These are phyloP conservation scores for Microstegium vimineum DNA, from an alignment of 176 grass and related monocot species.

Conservation along the genomic window DNA sequence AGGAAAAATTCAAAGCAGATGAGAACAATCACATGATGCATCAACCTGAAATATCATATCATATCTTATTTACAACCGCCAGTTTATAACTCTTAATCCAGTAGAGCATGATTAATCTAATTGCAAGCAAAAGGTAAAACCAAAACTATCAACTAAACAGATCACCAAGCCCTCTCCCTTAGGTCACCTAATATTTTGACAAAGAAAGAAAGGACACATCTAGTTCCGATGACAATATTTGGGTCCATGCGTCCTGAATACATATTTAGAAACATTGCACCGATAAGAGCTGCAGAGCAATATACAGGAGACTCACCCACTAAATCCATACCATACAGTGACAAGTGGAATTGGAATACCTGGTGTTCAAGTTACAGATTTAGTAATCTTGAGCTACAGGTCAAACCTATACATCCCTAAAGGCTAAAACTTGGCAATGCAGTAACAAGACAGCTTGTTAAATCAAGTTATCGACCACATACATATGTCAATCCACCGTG, in stretches of 20 bases:
- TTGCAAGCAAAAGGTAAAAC: conserved; percentile 2
- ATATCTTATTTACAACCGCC: not conserved
- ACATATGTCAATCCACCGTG: conserved; percentile 87
- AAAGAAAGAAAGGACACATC: conserved; percentile 2
- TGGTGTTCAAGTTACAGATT: conserved; percentile 44
- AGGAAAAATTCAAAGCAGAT: conserved; percentile 3
- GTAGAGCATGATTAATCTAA: conserved; percentile 24
- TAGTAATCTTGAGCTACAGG: conserved; percentile 37
- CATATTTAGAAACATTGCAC: conserved; percentile 24
- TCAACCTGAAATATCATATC: not conserved
- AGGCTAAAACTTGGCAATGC: conserved; percentile 17
- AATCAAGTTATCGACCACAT: conserved; percentile 28
- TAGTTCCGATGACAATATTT: conserved; percentile 11
- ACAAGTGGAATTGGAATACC: conserved; percentile 43
- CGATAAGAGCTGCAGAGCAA: conserved; percentile 27
- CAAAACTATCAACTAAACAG: not conserved
- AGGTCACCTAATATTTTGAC: conserved; percentile 6
- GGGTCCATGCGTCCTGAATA: conserved; percentile 31
- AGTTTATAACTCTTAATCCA: not conserved
- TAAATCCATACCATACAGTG: conserved; percentile 40
- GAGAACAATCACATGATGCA: not conserved
- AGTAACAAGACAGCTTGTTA: conserved; percentile 1
- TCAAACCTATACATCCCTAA: conserved; percentile 19
- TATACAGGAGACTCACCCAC: conserved; percentile 48
- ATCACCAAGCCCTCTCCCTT: not conserved